phyloP scores from a whole-genome alignment of 768 basidiomycete species.

The Dentipellis fragilis region DNA sequence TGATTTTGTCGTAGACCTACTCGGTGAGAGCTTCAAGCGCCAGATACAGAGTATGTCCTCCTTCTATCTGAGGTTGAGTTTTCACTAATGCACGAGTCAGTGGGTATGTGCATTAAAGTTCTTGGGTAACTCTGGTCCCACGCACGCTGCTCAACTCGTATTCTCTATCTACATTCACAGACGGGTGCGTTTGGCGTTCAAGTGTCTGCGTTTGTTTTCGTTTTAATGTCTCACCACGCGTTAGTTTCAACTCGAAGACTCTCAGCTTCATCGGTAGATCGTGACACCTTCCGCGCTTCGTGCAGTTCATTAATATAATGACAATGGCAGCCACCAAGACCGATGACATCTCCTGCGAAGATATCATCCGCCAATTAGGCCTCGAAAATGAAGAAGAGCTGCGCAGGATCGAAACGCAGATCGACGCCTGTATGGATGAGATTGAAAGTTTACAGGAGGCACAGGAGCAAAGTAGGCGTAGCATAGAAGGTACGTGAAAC shows the following conservation, averaged over 20 bases:
- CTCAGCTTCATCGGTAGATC: background rate
- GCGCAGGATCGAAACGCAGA: background rate
- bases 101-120: background rate
- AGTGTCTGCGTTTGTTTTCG: background rate
- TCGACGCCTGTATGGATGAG: background rate
- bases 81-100: background rate
- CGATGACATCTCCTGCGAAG: background rate
- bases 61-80: too few relatives aligned
- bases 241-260: background rate
- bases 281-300: background rate
- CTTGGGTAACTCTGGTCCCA: too few relatives aligned
- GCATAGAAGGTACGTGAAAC: background rate
- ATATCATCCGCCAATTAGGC: background rate
- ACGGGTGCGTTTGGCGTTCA: background rate
- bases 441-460: background rate
- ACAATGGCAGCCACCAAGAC: background rate
- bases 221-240: too few relatives aligned
- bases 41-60: background rate
- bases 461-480: background rate
- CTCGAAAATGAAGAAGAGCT: background rate
- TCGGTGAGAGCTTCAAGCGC: background rate
- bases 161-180: background rate
- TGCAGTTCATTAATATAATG: too few relatives aligned
- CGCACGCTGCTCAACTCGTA: background rate
- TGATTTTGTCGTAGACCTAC: background rate